These are phyloP conservation scores for Cyathus olla DNA, from an alignment of 1,284 basidiomycete species.

Conservation along the genomic window DNA sequence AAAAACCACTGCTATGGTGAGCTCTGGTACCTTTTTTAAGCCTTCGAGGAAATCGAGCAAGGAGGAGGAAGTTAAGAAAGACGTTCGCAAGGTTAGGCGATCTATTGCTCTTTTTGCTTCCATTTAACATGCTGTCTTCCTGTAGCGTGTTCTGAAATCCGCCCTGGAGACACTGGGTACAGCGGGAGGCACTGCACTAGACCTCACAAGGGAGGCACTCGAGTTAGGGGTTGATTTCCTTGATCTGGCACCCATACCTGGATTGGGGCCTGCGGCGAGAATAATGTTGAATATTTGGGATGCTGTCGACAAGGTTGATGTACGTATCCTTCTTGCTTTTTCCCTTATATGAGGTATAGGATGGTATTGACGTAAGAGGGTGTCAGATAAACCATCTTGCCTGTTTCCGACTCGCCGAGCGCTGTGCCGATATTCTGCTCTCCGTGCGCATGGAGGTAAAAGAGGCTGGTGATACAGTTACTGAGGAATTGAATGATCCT, in stretches of 20 bases:
- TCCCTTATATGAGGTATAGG: neutral
- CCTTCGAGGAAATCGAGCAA: no score
- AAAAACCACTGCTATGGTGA: no score
- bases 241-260: constrained; percentile 65
- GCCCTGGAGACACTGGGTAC: neutral
- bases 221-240: constrained; percentile 58
- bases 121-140: no score
- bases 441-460: constrained; percentile 54
- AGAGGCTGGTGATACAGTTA: constrained; percentile 48
- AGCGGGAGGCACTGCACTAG: constrained; percentile 23
- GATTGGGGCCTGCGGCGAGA: constrained; percentile 61
- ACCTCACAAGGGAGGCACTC: constrained; percentile 60
- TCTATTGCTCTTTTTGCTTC: no score
- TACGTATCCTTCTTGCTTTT: constrained; percentile 41
- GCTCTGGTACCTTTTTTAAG: no score
- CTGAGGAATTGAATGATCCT: constrained; percentile 45
- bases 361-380: neutral
- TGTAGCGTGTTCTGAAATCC: no score
- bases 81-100: no score
- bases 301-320: constrained; percentile 68
- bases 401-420: constrained; percentile 57
- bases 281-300: constrained; percentile 74
- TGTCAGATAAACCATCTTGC: constrained; percentile 65
- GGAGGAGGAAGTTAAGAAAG: no score
- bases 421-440: constrained; percentile 57